Evolutionary conservation across 2,329 filamentous ascomycete species (phyloP).

Genomic region (Fusarium neocosmosporiellum): DNA sequence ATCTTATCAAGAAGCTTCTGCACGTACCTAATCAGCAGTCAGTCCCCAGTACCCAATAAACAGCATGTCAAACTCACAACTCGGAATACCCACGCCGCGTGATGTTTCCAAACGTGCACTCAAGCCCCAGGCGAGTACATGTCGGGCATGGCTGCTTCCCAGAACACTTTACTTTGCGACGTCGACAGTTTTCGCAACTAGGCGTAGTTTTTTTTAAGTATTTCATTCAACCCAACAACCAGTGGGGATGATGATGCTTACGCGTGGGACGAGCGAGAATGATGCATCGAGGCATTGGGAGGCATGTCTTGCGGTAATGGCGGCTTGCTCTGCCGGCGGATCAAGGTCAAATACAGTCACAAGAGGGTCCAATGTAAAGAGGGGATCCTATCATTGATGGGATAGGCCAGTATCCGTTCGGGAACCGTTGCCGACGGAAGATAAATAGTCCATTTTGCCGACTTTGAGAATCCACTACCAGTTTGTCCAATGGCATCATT

Average conservation of each 20-base stretch:
- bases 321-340: background rate
- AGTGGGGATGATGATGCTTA: background rate
- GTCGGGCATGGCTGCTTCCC: slow-evolving; percentile 41
- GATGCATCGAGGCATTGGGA: background rate
- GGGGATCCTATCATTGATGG: background rate
- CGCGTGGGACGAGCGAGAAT: background rate
- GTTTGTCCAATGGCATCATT: background rate
- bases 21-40: slow-evolving; percentile 28
- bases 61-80: slow-evolving; percentile 14
- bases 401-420: background rate
- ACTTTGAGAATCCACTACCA: background rate
- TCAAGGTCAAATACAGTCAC: background rate
- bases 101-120: slow-evolving; percentile 39
- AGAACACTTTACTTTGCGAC: slow-evolving; percentile 46
- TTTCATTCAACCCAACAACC: background rate
- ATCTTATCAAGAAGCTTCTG: slow-evolving; percentile 35
- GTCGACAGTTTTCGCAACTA: slow-evolving; percentile 40
- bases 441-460: slow-evolving; percentile 9
- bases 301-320: background rate
- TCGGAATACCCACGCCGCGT: slow-evolving; percentile 39
- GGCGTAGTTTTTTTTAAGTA: background rate
- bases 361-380: background rate
- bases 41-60: background rate
- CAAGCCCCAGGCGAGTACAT: slow-evolving; percentile 37
- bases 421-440: slow-evolving; percentile 1